A percentile compares a stretch with the other conserved stretches of the same genome.
These are phyloP conservation scores for Centella asiatica DNA, from an alignment of 129 eudicot species.

Conservation along the genomic window DNA sequence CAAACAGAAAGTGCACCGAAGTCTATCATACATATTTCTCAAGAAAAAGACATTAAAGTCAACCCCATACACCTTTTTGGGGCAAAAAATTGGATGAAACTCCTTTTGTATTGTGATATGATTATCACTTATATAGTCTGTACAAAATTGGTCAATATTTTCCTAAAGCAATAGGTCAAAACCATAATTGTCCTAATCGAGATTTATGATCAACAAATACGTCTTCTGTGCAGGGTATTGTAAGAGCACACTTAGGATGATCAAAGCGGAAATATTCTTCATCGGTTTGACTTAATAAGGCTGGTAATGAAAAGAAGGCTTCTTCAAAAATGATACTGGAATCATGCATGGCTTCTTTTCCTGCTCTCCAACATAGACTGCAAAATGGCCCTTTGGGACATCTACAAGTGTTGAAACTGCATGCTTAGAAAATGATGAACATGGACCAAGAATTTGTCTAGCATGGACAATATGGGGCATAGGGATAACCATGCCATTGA, in stretches of 20 bases:
- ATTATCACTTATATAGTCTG: too few relatives aligned
- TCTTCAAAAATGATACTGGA: constrained; percentile 31
- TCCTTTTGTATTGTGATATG: too few relatives aligned
- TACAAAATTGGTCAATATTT: too few relatives aligned
- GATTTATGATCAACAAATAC: constrained; percentile 10
- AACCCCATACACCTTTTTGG: too few relatives aligned
- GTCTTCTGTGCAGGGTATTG: constrained; percentile 40
- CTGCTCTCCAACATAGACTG: constrained; percentile 44
- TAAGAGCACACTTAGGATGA: too few relatives aligned
- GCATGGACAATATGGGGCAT: constrained; percentile 5
- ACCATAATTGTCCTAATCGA: too few relatives aligned
- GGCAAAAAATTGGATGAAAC: too few relatives aligned
- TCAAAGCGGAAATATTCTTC: too few relatives aligned
- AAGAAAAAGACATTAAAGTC: too few relatives aligned
- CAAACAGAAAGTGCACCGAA: too few relatives aligned
- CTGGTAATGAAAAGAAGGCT: constrained; percentile 41
- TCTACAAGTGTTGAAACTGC: neutral
- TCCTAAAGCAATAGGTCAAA: too few relatives aligned
- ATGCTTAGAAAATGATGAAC: constrained; percentile 1
- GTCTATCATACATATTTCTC: too few relatives aligned
- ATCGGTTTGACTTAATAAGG: constrained; percentile 27
- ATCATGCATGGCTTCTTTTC: constrained; percentile 33
- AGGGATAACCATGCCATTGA: constrained; percentile 12
- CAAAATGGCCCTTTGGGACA: constrained; percentile 49
- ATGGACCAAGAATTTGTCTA: constrained; percentile 5